Conservation (phyloP, 345 rosid species). For the Trapa bicornis region DNA sequence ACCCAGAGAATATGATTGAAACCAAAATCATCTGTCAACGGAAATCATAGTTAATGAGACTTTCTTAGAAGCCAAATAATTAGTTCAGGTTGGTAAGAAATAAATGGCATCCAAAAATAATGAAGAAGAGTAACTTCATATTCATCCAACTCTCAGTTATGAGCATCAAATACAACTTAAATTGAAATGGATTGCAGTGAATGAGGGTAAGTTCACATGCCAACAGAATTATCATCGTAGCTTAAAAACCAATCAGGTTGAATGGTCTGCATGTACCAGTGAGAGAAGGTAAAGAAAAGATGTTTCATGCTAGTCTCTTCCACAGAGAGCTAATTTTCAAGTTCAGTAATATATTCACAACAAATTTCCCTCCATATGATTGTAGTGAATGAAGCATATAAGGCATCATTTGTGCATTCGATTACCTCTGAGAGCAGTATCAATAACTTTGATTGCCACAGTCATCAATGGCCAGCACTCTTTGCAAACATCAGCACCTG, state of each 20-base stretch:
- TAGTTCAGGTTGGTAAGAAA: not conserved
- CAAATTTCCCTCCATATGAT: too few species aligned
- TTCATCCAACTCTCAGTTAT: not conserved
- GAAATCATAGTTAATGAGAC: not conserved
- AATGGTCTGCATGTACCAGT: not conserved
- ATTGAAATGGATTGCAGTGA: not conserved
- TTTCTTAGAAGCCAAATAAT: not conserved
- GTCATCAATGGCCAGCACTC: constrained; percentile 91
- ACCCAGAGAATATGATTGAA: constrained; percentile 89
- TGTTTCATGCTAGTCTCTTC: too few species aligned
- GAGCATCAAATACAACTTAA: not conserved
- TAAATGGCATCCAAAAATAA: not conserved
- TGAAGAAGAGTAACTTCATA: not conserved
- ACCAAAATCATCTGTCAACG: constrained; percentile 73
- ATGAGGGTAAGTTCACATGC: not conserved
- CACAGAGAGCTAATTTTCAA: too few species aligned
- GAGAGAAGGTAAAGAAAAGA: too few species aligned
- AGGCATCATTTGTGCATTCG: too few species aligned
- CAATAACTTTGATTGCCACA: constrained; percentile 48
- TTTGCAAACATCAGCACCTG: constrained; percentile 86
- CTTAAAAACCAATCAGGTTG: not conserved
- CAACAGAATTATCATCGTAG: not conserved
- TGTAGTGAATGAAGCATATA: too few species aligned
- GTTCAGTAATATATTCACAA: too few species aligned
- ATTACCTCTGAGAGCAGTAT: constrained; percentile 72